Base-by-base conservation (phyloP, 495 filamentous ascomycete species). In the Geoglossum glabrum region DNA sequence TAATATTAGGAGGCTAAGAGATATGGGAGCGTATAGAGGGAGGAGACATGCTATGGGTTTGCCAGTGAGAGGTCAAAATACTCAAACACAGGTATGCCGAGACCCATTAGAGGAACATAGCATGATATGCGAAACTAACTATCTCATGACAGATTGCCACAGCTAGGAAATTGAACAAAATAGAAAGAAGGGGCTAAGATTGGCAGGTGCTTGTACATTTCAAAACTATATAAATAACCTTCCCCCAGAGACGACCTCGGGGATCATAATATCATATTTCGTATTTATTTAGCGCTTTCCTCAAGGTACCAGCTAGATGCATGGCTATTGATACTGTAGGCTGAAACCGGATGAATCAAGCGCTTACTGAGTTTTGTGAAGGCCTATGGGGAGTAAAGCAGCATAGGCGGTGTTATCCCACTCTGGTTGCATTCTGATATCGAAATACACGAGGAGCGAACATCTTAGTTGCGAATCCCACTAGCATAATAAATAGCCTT, bases 1-100 rank as follows among this genome's bases (percentile, higher is more conserved):
- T 31, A 86, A 97, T 65, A 94, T 98, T 63, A 77, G 76, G 64
- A 76, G 92, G 34, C 65, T 98, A 68, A 82, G 84, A 66, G 90
- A 95, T 68, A 95, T 94, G 71, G 90, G 90, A 34, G 80, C 85
- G 13, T 94, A 95, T 69, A 74, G 93, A 38, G 92, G 92, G 56
- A 79, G 86, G 67, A 73, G 93, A 60, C 92, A 98, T 76, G 90
- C 89, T 40, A 83, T 94, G 79, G 78, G 80, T 51, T 69, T 94
- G 72, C 89, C 89, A 13, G 89, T 89, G 47, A 75, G 89, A 58
- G 90, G 90, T 64, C 92, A 98, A 71, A 77, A 74, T 60, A 97
- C 92, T 25, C 79, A 86, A 64, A 86, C 71, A 63, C 89, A 93
- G 73, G 81, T 83, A 62, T 57, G 79, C 47, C 57, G 23, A 58